Base-by-base conservation (phyloP, 129 eudicot species). In the Escallonia herrerae region DNA sequence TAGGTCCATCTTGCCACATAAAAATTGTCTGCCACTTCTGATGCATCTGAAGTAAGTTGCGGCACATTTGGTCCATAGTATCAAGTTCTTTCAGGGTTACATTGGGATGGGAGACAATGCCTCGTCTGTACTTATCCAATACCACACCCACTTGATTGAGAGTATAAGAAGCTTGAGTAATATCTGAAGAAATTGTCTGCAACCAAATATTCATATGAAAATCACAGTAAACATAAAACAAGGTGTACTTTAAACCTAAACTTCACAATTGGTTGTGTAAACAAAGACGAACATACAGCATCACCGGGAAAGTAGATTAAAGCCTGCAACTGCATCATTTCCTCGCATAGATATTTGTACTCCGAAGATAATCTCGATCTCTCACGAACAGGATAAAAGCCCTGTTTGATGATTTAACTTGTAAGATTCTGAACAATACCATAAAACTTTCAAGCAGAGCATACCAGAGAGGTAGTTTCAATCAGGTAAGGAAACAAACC, bases 1-100 rank as follows among this genome's bases (percentile, higher is more conserved):
- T 97, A 43, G 99, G 95, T 52, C 99, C 99, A 83, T 94, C 99
- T 80, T 94, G 95, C 99, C 99, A 94, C 59, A 54, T 59, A 64
- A 94, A 94, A 65, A 94, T 86, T 6, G 93, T 79, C 66, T 76
- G 79, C 99, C 99, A 94, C 69, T 74, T 84, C 72, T 84, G 82
- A 73, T 82, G 77, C 65, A 89, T 78, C 60, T 76, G 62, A 62
- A 65, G 22, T 43, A 93, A 68, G 4, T 75, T 71, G 50, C 51
- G 68, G 11, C 64, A 62, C 22, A 78, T 64, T 60, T 69, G 69
- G 67, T 82, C 83, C 56, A 84, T 63, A 54, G 65, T 42, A 41
- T 46, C 72, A 63, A 94, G 66, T 49, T 93, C 96, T 58, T 72
- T 47, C 47, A 13, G 44, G 52, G 80, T 69, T 63, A 89, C 84